phyloP scores from a whole-genome alignment of 371 early-diverging fungal genomes.

The Mucor indicus region DNA sequence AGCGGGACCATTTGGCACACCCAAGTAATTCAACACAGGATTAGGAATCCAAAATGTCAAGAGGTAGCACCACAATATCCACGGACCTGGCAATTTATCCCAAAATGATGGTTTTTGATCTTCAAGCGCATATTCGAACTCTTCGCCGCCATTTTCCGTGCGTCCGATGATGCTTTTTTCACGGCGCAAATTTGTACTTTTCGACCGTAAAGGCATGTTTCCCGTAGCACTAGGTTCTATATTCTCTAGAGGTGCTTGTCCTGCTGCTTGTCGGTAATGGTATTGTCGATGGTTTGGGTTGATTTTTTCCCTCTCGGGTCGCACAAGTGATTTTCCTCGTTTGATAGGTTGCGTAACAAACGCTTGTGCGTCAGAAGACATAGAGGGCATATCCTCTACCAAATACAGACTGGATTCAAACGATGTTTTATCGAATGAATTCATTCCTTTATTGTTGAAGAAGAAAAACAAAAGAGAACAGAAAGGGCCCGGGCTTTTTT shows the following conservation, averaged over 20 bases:
- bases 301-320: slow-evolving; percentile 68
- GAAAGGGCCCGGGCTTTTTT: no score
- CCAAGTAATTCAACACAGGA: slow-evolving; percentile 16
- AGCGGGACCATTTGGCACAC: slow-evolving; percentile 42
- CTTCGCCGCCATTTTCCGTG: slow-evolving; percentile 21
- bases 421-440: no score
- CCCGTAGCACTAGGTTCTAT: slow-evolving; percentile 37
- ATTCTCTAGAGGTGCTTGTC: slow-evolving; percentile 29
- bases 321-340: slow-evolving; percentile 65
- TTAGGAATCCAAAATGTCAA: slow-evolving; percentile 51
- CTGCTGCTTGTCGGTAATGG: slow-evolving; percentile 46
- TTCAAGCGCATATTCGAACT: slow-evolving; percentile 11
- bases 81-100: slow-evolving; percentile 19
- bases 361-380: slow-evolving; percentile 20
- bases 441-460: no score
- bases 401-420: no score
- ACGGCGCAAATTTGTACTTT: slow-evolving; percentile 20
- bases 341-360: slow-evolving; percentile 24
- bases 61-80: slow-evolving; percentile 48
- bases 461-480: no score
- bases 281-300: slow-evolving; percentile 55
- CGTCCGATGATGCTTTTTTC: slow-evolving; percentile 33
- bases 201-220: slow-evolving; percentile 21
- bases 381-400: no score
- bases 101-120: neutral